These are phyloP conservation scores for Neoboletus magnificus DNA, from an alignment of 768 basidiomycete genomes.

Conservation along the genomic window DNA sequence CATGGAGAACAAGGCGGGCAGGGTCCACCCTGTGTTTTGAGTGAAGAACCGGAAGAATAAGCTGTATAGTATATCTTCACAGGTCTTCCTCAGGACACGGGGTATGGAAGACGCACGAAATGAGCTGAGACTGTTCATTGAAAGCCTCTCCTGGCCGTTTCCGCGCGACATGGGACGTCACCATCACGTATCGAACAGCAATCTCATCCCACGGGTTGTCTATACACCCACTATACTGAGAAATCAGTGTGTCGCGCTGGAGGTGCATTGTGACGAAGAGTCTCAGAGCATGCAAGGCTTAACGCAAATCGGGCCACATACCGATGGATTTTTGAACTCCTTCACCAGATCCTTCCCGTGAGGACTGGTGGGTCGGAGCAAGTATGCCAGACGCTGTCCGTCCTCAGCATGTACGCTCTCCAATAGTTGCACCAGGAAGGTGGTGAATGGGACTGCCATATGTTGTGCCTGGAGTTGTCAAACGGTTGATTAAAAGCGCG, in stretches of 20 bases:
- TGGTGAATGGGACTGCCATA: conserved; percentile 51
- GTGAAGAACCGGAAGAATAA: conserved; percentile 76
- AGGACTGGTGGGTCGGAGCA: conserved; percentile 72
- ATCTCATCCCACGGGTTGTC: conserved; percentile 83
- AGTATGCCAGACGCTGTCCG: conserved; percentile 66
- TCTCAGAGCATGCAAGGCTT: neutral
- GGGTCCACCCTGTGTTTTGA: conserved; percentile 82
- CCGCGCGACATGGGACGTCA: conserved; percentile 66
- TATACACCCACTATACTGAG: conserved; percentile 54
- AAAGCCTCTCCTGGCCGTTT: conserved; percentile 70
- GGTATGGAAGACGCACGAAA: conserved; percentile 55
- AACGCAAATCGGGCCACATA: conserved; percentile 22
- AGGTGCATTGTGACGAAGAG: conserved; percentile 35
- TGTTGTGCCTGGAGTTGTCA: neutral
- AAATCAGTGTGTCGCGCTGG: conserved; percentile 19
- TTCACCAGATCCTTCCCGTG: conserved; percentile 76
- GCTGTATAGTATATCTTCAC: conserved; percentile 34
- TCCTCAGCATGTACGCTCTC: conserved; percentile 60
- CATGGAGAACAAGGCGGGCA: conserved; percentile 79
- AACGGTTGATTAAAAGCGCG: neutral
- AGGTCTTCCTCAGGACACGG: neutral
- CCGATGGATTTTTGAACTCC: conserved; percentile 60
- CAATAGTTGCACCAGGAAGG: conserved; percentile 56
- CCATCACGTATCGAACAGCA: conserved; percentile 76
- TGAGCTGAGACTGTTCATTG: conserved; percentile 72